A percentile compares a stretch with the other conserved stretches of the same genome.
These are phyloP conservation scores for Backusella australiensis DNA, from an alignment of 192 early-diverging fungal species.

Conservation along the genomic window DNA sequence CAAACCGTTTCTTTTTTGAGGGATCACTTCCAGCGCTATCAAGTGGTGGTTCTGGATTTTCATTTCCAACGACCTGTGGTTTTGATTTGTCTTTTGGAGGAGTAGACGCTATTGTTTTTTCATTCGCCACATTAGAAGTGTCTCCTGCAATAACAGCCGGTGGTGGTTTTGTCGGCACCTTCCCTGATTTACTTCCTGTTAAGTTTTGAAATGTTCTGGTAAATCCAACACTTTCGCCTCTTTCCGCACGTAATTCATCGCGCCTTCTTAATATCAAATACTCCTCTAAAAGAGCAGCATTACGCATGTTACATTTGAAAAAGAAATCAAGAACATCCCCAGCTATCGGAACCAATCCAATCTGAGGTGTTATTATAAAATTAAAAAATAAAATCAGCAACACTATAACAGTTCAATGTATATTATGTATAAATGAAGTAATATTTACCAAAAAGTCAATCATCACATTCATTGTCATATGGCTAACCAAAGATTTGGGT, in stretches of 20 bases:
- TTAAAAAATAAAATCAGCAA: neutral
- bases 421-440: neutral
- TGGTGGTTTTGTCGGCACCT: neutral
- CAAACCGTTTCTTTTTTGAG: neutral
- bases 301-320: constrained; percentile 49
- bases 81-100: neutral
- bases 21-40: neutral
- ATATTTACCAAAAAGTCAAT: constrained; percentile 48
- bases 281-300: constrained; percentile 49
- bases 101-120: neutral
- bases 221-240: constrained; percentile 7
- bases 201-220: neutral
- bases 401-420: neutral
- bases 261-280: constrained; percentile 34
- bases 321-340: constrained; percentile 52
- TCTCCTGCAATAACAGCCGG: neutral
- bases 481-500: constrained; percentile 31
- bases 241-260: constrained; percentile 29
- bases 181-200: neutral
- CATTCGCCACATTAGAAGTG: neutral
- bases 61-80: neutral
- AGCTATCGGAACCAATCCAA: constrained; percentile 47
- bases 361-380: constrained; percentile 27
- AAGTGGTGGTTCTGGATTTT: neutral
- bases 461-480: constrained; percentile 48